These are phyloP conservation scores for Capsella bursapastoris DNA, from an alignment of 345 rosid species.

Conservation along the genomic window DNA sequence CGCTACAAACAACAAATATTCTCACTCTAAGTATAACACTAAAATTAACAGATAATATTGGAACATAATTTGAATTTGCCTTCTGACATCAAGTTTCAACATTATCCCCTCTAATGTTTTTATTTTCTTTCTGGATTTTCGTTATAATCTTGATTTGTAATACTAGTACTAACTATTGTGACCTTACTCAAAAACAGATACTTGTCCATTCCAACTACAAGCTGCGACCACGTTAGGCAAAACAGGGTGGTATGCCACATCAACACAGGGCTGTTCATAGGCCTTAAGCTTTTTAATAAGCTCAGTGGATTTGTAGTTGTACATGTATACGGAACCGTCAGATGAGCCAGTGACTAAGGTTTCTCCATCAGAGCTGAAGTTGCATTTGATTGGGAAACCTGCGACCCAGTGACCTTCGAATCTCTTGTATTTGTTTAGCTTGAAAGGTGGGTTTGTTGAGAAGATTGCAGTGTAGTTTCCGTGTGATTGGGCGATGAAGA, in stretches of 20 bases:
- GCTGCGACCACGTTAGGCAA: conserved; percentile 66
- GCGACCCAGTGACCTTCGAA: conserved; percentile 76
- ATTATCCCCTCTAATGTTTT: too few species aligned
- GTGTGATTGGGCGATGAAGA: conserved; percentile 79
- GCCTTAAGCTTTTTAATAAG: conserved; percentile 66
- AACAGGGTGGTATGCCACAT: conserved; percentile 69
- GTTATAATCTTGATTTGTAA: neutral
- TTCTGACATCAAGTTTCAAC: neutral
- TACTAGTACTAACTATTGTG: conserved; percentile 8
- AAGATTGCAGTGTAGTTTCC: conserved; percentile 92
- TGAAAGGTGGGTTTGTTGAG: conserved; percentile 74
- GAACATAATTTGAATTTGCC: neutral
- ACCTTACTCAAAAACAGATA: conserved; percentile 37
- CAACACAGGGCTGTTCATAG: conserved; percentile 69
- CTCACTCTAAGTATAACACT: neutral
- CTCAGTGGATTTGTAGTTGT: conserved; percentile 53
- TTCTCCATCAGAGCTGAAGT: conserved; percentile 75
- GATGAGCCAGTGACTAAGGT: conserved; percentile 76
- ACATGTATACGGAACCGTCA: conserved; percentile 69
- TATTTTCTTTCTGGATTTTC: neutral
- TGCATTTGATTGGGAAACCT: conserved; percentile 85
- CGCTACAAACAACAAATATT: neutral
- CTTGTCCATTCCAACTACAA: conserved; percentile 81
- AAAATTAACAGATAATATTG: neutral
- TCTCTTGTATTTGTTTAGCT: conserved; percentile 78